These are phyloP conservation scores for Geosmithia flava DNA, from an alignment of 2,329 filamentous ascomycete genomes.

Conservation along the genomic window DNA sequence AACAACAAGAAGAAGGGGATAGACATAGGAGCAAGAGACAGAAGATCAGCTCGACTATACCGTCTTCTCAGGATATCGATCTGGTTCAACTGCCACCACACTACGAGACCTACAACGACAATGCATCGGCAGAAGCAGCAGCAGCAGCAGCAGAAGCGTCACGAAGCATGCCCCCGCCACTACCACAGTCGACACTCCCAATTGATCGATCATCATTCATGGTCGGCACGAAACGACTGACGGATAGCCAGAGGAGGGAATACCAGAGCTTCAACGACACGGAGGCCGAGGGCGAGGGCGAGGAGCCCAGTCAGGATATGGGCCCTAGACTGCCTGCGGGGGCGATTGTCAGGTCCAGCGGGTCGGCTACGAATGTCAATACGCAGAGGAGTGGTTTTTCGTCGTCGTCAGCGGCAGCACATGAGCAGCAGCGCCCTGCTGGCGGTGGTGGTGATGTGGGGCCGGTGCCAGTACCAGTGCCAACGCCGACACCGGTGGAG, in stretches of 20 bases:
- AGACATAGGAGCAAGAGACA: conserved; percentile 2
- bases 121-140: conserved; percentile 1
- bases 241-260: conserved; percentile 22
- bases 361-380: conserved; percentile 21
- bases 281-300: conserved; percentile 6
- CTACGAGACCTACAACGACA: conserved; percentile 6
- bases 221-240: conserved; percentile 19
- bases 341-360: conserved; percentile 13
- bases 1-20: background rate
- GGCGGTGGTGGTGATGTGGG: too few relatives aligned
- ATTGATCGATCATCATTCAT: conserved; percentile 17
- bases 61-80: conserved; percentile 10
- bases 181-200: conserved; percentile 13
- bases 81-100: conserved; percentile 12
- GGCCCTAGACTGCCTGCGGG: background rate
- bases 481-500: too few relatives aligned
- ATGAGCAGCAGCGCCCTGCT: too few relatives aligned
- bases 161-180: conserved; percentile 7
- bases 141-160: too few relatives aligned
- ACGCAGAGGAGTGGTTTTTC: conserved; percentile 15
- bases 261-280: conserved; percentile 13
- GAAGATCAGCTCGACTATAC: background rate
- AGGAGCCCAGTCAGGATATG: conserved; percentile 2
- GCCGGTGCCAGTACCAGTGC: too few relatives aligned
- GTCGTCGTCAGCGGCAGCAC: conserved; percentile 9